A percentile compares a stretch with the other conserved stretches of the same genome.
Evolutionary conservation across 225 moss, liverwort and hornwort genomes (phyloP).

Genomic region (Sphagnum tenellum): DNA sequence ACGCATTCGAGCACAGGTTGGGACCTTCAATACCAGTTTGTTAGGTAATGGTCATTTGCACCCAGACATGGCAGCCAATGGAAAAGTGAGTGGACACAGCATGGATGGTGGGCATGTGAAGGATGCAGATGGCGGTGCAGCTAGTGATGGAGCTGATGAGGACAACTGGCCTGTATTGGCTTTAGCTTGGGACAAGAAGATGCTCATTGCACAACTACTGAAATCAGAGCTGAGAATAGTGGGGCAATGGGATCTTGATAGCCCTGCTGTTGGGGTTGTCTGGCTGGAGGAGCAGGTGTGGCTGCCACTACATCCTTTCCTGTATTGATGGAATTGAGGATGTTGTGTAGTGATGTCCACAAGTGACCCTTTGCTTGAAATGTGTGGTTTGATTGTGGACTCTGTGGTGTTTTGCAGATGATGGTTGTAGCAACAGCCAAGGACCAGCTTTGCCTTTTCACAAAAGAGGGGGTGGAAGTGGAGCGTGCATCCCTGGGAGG

Average conservation of each 20-base stretch:
- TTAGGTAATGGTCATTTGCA: slow-evolving; percentile 26
- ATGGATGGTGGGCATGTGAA: slow-evolving; percentile 33
- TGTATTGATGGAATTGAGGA: not conserved
- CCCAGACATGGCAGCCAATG: slow-evolving; percentile 11
- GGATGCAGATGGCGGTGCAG: slow-evolving; percentile 36
- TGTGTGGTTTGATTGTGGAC: not conserved
- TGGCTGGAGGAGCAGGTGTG: slow-evolving; percentile 98
- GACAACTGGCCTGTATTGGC: slow-evolving; percentile 72
- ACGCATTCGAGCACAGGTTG: slow-evolving; percentile 60
- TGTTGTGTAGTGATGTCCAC: not conserved
- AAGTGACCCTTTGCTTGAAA: not conserved
- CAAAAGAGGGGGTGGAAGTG: slow-evolving; percentile 84
- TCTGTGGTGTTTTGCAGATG: slow-evolving; percentile 58
- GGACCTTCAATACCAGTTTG: slow-evolving; percentile 15
- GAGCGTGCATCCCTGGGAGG: slow-evolving; percentile 65
- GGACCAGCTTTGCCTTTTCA: slow-evolving; percentile 84
- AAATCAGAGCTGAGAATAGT: slow-evolving; percentile 74
- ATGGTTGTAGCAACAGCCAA: slow-evolving; percentile 83
- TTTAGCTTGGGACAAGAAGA: slow-evolving; percentile 93
- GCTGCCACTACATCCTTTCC: not conserved
- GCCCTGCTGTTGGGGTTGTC: slow-evolving; percentile 84
- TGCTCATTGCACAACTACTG: slow-evolving; percentile 71
- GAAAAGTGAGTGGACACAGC: slow-evolving; percentile 23
- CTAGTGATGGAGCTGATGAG: slow-evolving; percentile 37
- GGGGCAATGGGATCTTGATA: slow-evolving; percentile 87